Percentiles rank a stretch among this genome's conserved stretches.
Conservation (phyloP, 305 asterid species). For the Solanum hybrid region DNA sequence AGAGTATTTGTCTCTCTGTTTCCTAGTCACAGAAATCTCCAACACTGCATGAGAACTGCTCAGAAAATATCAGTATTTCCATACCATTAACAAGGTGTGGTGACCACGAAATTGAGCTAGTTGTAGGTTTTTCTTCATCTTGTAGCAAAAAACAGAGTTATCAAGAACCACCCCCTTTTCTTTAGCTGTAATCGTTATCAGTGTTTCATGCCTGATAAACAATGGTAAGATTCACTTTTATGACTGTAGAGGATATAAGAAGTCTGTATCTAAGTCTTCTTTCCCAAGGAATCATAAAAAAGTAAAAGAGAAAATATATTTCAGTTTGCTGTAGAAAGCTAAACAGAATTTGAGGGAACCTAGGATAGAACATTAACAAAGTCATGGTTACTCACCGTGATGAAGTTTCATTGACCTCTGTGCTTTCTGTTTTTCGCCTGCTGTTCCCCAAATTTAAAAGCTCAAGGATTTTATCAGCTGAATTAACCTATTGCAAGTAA, state of each 20-base stretch:
- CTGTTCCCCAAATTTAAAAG: conserved; percentile 83
- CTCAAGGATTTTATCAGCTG: conserved; percentile 89
- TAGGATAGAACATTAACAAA: not conserved
- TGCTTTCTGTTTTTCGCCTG: conserved; percentile 91
- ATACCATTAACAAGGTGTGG: not conserved
- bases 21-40: conserved; percentile 72
- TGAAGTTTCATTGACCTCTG: conserved; percentile 85
- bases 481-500: conserved; percentile 59
- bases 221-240: not conserved
- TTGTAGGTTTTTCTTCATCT: not conserved
- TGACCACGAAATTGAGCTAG: not conserved
- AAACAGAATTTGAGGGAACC: not conserved
- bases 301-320: not conserved
- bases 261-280: not conserved
- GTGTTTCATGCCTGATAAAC: not conserved
- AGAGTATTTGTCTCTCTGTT: conserved; percentile 53
- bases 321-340: not conserved
- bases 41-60: conserved; percentile 90
- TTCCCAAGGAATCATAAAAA: not conserved
- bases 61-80: conserved; percentile 6
- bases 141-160: not conserved
- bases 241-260: not conserved
- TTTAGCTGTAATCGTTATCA: not conserved
- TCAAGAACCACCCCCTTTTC: not conserved
- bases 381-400: conserved; percentile 60